Base-by-base conservation (phyloP, 2,329 filamentous ascomycete genomes). In the Corinectria fuckeliana region DNA sequence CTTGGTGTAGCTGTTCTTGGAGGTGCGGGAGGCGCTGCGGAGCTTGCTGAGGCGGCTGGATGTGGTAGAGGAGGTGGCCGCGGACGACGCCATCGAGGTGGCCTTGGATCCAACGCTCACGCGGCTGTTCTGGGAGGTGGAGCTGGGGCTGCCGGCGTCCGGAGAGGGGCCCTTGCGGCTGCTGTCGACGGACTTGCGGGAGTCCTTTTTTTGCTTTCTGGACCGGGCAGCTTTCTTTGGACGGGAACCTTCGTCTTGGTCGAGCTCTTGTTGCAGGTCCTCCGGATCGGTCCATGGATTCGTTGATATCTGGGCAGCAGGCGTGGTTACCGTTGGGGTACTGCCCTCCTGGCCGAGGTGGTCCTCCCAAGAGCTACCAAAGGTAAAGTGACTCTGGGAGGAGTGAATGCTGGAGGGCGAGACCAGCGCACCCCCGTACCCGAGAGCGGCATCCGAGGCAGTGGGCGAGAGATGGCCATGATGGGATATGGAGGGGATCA, bases 1-100 rank as follows among this genome's bases (percentile, higher is more conserved):
- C 36, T 68, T 69, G 21, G 55, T 60, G n/a, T 62, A 64, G 38
- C 39, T 70, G 11, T 70, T 70, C 49, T 70, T 70, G 23, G 68
- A 70, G 9, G 68, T 70, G 38, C 68, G 65, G n/a, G 68, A 70
- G 21, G 68, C 68, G 51, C 68, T 70, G 26, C 68, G 65, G 30
- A 70, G 68, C 55, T 70, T 70, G 50, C 61, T 69, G 30, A 63
- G 60, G 4, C 68, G 68, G 41, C 67, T 71, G 3, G 68, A 69
- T 25, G 59, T n/a, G 30, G 68, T 67, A 3, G 68, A 73, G 8
- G 50, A 55, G 20, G 65, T 52, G 3, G 41, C 56, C n/a, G 38
- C 44, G 9, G 56, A 58, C 4, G 68, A 71, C 1, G 62, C 57
- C 36, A 71, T 68, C 10, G 68, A 67, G 2, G 56, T 55, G 2